Evolutionary conservation across 768 basidiomycete species (phyloP).

Genomic region (Pulveroboletus sp.): DNA sequence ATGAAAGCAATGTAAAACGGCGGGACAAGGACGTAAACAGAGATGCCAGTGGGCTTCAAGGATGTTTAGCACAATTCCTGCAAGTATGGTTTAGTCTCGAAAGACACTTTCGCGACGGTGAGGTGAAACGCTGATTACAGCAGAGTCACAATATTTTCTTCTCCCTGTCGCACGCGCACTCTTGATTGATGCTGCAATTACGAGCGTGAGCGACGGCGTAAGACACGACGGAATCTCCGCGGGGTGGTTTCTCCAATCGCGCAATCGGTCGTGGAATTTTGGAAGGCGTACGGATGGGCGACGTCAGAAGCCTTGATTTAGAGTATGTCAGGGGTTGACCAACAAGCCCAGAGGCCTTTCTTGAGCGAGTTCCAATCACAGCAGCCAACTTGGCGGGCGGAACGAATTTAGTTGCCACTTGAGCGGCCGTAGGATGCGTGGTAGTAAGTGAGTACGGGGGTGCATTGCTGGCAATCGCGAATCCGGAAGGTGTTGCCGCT

Average conservation of each 20-base stretch:
- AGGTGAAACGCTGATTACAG: conserved; percentile 3
- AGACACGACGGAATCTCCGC: not conserved
- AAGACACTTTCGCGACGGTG: not conserved
- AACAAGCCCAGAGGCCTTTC: conserved; percentile 1
- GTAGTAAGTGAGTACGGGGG: conserved; percentile 1
- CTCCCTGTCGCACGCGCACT: conserved; percentile 27
- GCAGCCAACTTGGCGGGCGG: conserved; percentile 29
- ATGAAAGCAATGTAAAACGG: conserved; percentile 9
- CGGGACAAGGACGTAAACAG: conserved; percentile 1
- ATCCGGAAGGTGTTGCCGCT: conserved; percentile 5
- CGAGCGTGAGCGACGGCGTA: conserved; percentile 10
- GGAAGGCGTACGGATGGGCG: conserved; percentile 8
- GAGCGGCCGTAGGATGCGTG: conserved; percentile 17
- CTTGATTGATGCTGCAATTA: conserved; percentile 20
- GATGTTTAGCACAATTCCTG: conserved; percentile 1
- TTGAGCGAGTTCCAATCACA: conserved; percentile 24
- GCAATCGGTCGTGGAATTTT: conserved; percentile 6
- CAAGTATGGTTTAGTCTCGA: not conserved
- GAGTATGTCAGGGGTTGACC: conserved; percentile 1
- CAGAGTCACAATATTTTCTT: conserved; percentile 20
- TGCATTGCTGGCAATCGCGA: conserved; percentile 5
- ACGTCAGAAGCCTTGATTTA: conserved; percentile 16
- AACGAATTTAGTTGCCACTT: conserved; percentile 20
- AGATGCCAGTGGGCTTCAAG: not conserved
- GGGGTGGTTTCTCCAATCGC: not conserved